Evolutionary conservation across 768 basidiomycete genomes (phyloP), one percentile per base, ranked within the genome.

Genomic region (Pisolithus marmoratus): DNA sequence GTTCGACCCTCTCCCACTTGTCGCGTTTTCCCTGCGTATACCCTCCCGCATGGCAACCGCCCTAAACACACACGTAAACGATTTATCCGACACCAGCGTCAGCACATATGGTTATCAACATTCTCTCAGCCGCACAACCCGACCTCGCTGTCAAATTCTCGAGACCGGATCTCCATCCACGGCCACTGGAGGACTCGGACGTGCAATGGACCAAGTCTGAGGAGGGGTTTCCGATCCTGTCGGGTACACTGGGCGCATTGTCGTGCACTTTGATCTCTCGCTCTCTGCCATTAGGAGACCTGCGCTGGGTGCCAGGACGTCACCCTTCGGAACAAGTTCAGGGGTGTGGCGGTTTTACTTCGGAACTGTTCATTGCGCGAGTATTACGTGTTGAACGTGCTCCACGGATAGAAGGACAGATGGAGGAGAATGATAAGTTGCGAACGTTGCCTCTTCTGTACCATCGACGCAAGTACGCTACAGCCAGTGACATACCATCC

Each of bases 1-100:
- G 2, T 82, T 98, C 76, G 82, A 92, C 58, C 94, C 94, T 2
- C 73, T 83, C 58, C 92, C 94, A 0, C 79, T 96, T 51, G 80
- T 98, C 61, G 80, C 91, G 0, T 98, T 97, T 66, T 86, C 93
- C 17, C 77, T 98, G 19, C 86, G 92, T 31, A 76, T 92, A 17
- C 94, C 94, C 4, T 95, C 93, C 1, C 78, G 92, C 4, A 89
- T 95, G 82, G 92, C 93, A 1, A 70, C 74, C 2, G 71, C 80
- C 1, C 75, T 89, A 24, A 70, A 72, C 49, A 49, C 72, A 2
- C 58, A 54, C 53, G 36, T 60, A 52, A 24, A 46, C 7, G 50
- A 50, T 20, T 45, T 59, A 14, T 51, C 57, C 38, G 22, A 38
- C 42, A 38, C n/a, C n/a, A 53, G 57, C 22, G 46, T n/a, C 65